Evolutionary conservation across 2,329 filamentous ascomycete genomes (phyloP), one percentile per base, ranked within the genome.

Genomic region (Botrytis elliptica): DNA sequence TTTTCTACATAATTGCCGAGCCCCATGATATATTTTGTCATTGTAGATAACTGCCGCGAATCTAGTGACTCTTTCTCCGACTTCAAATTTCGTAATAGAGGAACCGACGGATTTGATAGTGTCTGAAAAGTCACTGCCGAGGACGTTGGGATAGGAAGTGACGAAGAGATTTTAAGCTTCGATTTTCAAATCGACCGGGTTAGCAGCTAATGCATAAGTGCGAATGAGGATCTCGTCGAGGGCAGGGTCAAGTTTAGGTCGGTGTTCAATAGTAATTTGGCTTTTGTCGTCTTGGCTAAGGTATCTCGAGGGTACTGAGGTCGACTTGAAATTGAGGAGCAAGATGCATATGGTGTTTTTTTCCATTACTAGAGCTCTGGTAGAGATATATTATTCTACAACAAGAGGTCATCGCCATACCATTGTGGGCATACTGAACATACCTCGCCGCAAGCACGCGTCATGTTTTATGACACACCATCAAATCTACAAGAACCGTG

Each of bases 151-250:
- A 57, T 80, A 82, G 10, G 36, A 72, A 6, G 57, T 59, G 46
- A 75, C 44, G 20, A 67, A 33, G 18, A 75, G 62, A 4, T 71
- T 69, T 9, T n/a, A 70, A 29, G 75, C 74, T 75, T 85, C 82
- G 18, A 83, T 78, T 20, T 78, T 78, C 65, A 77, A 80, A 74
- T 85, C 84, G n/a, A 81, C 75, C 1, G 81, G 81, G 71, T 84
- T 83, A 65, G 82, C 79, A 12, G 82, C 82, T 14, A 83, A 75
- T 1, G 82, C 82, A 60, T 77, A 69, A 67, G 80, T 81, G 40
- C 77, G 75, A 75, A 84, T 76, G 33, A 83, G 59, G 62, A 84
- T 71, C 63, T 83, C 78, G 71, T 80, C 72, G 1, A 74, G 64
- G 0, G 75, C 73, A 10, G 78, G 78, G 10, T 74, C 74, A 0